Evolutionary conservation across 2,329 filamentous ascomycete species (phyloP), one percentile per base, ranked within the genome.

Genomic region (Aspergillus carbonarius): DNA sequence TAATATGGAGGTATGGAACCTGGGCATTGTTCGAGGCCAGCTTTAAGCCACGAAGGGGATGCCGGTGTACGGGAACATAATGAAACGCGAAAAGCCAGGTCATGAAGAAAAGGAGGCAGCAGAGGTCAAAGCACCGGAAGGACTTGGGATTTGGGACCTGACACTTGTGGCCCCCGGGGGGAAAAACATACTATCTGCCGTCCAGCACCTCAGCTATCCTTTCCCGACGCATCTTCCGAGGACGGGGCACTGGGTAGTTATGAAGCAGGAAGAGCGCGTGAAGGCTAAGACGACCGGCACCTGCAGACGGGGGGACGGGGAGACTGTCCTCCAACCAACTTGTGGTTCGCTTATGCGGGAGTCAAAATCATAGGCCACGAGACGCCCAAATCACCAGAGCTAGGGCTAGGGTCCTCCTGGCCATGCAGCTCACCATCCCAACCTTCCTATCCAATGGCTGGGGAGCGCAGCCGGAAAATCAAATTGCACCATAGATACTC

Each of bases 311-410:
- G 20, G 48, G 50, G 37, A 50, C 46, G 35, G 23, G 25, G 48
- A 50, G 37, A 50, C 46, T 54, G 23, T 47, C 50, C 18, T 55
- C 56, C 61, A 63, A 57, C 44, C 54, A 46, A 49, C 55, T 59
- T 23, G 42, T n/a, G 54, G 59, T 23, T 25, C 39, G 44, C 34
- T 54, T 40, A 47, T 40, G 44, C 40, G 32, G 42, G 40, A 55
- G 34, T 37, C 17, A 32, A 50, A 55, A 57, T 37, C 40, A 60
- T 60, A 59, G 59, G 59, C 44, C 56, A 58, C 44, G 48, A 55
- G 34, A 32, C 17, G 25, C 23, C 55, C 55, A 57, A 55, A 56
- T 56, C 40, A 55, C 56, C 39, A 51, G 44, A 46, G 39, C 58
- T 60, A 60, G 53, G 23, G 50, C 35, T 53, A 42, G 37, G 18